Evolutionary conservation across 208 protist species (phyloP), one percentile per base, ranked within the genome.

Genomic region (Wallacemonas sp.): DNA sequence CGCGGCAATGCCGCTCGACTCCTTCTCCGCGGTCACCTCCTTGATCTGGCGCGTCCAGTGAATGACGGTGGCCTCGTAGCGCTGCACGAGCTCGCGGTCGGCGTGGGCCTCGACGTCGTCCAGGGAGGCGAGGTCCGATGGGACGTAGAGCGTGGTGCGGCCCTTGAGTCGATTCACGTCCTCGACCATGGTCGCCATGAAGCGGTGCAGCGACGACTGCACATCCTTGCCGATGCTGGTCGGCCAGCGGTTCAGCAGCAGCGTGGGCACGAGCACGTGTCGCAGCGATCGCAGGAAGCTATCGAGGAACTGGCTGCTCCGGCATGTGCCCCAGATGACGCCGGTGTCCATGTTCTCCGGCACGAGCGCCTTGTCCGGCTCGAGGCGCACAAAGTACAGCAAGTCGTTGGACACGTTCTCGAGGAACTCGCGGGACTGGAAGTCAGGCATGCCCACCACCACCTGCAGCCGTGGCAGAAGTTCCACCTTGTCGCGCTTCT

Each of bases 31-130:
- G 36, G 99, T 82, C 9, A 99, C 97, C 60, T 99, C 95, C 71
- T 98, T 99, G 76, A 99, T 98, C 84, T 99, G 98, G 36, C 97
- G 84, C 12, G 98, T 99, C 98, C 98, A 99, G 84, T 99, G 98
- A 61, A 99, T 99, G 16, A 99, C 90, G 0, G 96, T 97, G 0
- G 95, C 85, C 78, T 99, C 96, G 68, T 99, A 98, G 43, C 96
- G 88, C 83, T 99, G 97, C 21, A 99, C 92, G 1, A 99, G 78
- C 69, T 98, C 96, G 55, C 98, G 94, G 63, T 99, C 89, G 1
- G 78, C 73, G 52, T 95, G 81, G 1, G 95, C 86, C 43, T 90
- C 80, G 17, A 49, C 52, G 29, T 70, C 26, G 16, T 78, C 70
- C 12, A 61, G 58, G 2, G 55, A 38, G 0, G 81, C 49, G 11